Conservation (phyloP, 2,329 filamentous ascomycete genomes). For the Aspergillus fumigatiaffinis region DNA sequence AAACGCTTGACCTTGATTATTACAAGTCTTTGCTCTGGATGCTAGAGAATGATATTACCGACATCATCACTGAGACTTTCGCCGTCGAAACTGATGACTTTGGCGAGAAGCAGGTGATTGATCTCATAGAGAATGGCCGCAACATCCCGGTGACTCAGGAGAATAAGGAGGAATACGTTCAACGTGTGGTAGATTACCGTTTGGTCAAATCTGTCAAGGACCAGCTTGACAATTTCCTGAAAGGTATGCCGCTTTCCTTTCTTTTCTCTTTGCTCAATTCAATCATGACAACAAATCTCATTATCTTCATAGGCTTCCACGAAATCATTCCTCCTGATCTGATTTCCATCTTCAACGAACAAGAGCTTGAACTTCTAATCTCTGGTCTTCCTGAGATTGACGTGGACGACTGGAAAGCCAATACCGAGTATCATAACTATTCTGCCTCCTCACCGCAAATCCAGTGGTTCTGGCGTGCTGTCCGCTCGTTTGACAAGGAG, state of each 20-base stretch:
- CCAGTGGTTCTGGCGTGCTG: constrained; percentile 98
- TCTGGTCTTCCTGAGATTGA: constrained; percentile 97
- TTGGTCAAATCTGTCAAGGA: constrained; percentile 88
- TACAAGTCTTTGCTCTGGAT: constrained; percentile 99
- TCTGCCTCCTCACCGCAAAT: constrained; percentile 90
- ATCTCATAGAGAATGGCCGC: constrained; percentile 80
- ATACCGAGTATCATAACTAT: constrained; percentile 98
- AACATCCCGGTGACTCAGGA: constrained; percentile 94
- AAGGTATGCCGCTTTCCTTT: constrained; percentile 51
- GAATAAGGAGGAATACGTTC: constrained; percentile 98
- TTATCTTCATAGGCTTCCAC: constrained; percentile 68
- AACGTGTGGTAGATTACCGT: constrained; percentile 89
- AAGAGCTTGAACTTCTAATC: constrained; percentile 93
- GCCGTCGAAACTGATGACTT: constrained; percentile 93
- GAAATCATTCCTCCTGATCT: constrained; percentile 94
- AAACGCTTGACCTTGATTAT: constrained; percentile 96
- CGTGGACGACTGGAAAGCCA: constrained; percentile 98
- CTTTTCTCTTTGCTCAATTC: background rate
- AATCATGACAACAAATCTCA: constrained; percentile 24
- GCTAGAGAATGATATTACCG: constrained; percentile 96
- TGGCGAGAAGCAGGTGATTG: constrained; percentile 80
- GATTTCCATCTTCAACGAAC: constrained; percentile 96
- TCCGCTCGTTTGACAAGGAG: constrained; percentile 97
- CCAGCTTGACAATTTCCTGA: constrained; percentile 89
- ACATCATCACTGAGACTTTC: constrained; percentile 95